Base-by-base conservation (phyloP, 179 eudicot species). In the Spergularia azorica region DNA sequence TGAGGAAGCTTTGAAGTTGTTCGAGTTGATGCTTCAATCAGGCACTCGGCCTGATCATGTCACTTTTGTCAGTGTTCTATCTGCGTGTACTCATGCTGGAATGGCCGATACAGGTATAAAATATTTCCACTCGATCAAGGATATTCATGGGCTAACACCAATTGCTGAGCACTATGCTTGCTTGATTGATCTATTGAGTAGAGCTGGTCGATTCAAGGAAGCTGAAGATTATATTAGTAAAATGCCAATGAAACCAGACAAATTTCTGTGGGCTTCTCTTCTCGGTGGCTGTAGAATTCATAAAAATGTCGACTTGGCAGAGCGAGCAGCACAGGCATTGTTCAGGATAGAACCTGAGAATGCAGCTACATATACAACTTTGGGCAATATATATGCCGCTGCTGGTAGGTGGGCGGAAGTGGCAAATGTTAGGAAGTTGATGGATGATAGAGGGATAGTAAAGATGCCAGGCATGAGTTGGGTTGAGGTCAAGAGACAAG, bases 81-180 rank as follows among this genome's bases (percentile, higher is more conserved):
- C 90, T 60, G 95, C 97, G 61, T 92, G 95, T 55, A 84, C 89
- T 67, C 97, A 92, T 84, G 95, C 95, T 69, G 97, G 97, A 46
- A 84, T 89, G 75, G 95, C 90, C 66, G 92, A 90, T 38, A 83
- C 83, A 73, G 97, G 97, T 17, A 85, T 91, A 20, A 86, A 89
- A 61, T 87, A 86, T 83, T 92, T 92, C 81, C 71, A 87, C 55
- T 89, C 96, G 9, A 91, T 92, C 36, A 79, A 83, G 76, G 77
- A 88, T 10, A 78, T 67, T 17, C 88, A 91, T 32, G 87, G 91
- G 65, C 62, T 92, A 63, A 72, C 17, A 4, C 92, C 84, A 46
- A 86, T 82, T 36, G 77, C 71, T 16, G 96, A 92, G 51, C 97
- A 92, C 79, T 92, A 89, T 81, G 87, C 96, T 63, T 92, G 97